Evolutionary conservation across 352 stramenopile genomes (phyloP).

Genomic region (Globisporangium spinosum): DNA sequence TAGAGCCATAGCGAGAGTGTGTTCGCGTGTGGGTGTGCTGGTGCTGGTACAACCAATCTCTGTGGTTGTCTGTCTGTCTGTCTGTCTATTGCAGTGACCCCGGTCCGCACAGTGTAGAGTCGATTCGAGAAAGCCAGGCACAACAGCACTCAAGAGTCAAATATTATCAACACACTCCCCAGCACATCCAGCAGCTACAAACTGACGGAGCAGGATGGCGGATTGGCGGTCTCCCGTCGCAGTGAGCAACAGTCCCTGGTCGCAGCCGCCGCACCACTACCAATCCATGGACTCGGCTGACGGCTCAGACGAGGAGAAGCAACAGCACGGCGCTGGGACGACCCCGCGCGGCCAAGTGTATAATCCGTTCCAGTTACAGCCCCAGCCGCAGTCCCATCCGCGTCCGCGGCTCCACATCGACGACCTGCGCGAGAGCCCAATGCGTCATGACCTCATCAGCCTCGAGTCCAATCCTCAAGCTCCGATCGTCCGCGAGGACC

Average conservation of each 20-base stretch:
- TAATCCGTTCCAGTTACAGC: neutral
- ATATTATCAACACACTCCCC: neutral
- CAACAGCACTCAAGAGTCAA: neutral
- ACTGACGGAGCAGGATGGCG: neutral
- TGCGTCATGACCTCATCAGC: constrained; percentile 3
- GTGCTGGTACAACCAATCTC: neutral
- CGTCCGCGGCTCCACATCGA: constrained; percentile 12
- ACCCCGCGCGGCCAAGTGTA: neutral
- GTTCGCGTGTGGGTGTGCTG: neutral
- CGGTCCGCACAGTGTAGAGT: neutral
- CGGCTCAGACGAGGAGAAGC: neutral
- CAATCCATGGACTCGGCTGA: constrained; percentile 3
- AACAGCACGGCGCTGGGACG: neutral
- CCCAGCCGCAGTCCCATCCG: neutral
- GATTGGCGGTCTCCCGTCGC: neutral
- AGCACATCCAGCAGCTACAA: neutral
- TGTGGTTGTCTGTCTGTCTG: neutral
- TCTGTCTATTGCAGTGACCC: neutral
- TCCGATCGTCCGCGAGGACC: neutral
- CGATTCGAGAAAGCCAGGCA: constrained; percentile 3
- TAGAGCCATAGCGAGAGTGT: neutral
- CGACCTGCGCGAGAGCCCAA: constrained; percentile 11
- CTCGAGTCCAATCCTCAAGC: neutral
- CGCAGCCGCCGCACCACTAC: neutral
- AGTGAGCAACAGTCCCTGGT: constrained; percentile 4